phyloP scores from a whole-genome alignment of 176 grass and related monocot genomes.

The Phoenix roebelenii region DNA sequence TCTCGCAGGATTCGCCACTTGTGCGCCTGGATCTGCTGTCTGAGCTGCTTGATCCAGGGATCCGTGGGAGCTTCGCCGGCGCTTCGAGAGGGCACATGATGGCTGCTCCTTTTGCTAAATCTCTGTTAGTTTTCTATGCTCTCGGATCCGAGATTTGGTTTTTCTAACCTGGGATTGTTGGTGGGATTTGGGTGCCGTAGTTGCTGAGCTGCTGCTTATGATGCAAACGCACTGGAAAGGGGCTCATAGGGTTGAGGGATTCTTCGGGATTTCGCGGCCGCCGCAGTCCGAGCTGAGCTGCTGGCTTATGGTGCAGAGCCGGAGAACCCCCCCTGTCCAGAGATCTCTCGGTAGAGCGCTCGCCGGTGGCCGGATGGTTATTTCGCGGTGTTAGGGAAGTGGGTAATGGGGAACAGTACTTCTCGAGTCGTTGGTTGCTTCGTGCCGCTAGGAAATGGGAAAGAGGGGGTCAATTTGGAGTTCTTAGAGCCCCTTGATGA shows the following conservation, averaged over 20 bases:
- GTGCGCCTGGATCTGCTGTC: neutral
- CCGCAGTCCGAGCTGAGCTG: neutral
- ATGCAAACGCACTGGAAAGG: constrained; percentile 7
- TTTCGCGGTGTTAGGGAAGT: too few species aligned
- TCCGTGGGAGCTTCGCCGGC: neutral
- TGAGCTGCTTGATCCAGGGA: neutral
- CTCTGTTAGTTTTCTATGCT: too few species aligned
- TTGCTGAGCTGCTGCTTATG: constrained; percentile 1
- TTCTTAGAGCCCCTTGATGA: constrained; percentile 80
- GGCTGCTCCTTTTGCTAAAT: neutral
- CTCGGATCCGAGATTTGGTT: neutral
- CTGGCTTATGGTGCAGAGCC: neutral
- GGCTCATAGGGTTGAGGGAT: constrained; percentile 5
- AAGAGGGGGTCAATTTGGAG: constrained; percentile 54
- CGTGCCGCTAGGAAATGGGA: constrained; percentile 44
- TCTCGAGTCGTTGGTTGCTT: constrained; percentile 87
- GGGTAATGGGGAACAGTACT: constrained; percentile 73
- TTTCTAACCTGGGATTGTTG: neutral
- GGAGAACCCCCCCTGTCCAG: neutral
- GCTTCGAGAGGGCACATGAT: neutral
- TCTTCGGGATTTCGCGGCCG: neutral
- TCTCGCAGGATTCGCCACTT: constrained; percentile 1
- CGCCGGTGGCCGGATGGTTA: constrained; percentile 1
- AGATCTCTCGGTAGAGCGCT: neutral
- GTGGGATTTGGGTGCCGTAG: constrained; percentile 5